phyloP scores from a whole-genome alignment of 1,284 basidiomycete genomes.

The Malassezia vespertilionis region DNA sequence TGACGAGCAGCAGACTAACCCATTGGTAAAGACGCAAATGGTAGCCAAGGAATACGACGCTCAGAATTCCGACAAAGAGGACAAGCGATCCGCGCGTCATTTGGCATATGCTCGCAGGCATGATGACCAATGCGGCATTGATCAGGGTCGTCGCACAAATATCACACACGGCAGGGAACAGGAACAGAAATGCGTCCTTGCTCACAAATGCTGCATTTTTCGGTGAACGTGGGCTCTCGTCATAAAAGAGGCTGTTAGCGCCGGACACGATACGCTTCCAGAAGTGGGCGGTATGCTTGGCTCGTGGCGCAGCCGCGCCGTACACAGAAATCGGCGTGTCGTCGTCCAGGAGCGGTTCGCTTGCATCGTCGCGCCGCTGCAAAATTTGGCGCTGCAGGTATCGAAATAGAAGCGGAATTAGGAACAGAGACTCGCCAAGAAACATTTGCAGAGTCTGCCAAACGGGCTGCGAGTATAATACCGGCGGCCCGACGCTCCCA shows the following conservation, averaged over 20 bases:
- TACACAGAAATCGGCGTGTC: no score
- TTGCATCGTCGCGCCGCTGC: background rate
- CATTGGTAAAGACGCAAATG: slow-evolving; percentile 54
- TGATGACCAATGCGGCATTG: slow-evolving; percentile 88
- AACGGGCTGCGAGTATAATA: slow-evolving; percentile 41
- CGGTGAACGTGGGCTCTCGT: no score
- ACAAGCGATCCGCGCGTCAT: slow-evolving; percentile 96
- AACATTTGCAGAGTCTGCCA: slow-evolving; percentile 49
- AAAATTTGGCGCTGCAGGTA: slow-evolving; percentile 3
- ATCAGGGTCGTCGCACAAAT: slow-evolving; percentile 81
- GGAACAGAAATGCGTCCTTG: slow-evolving; percentile 53
- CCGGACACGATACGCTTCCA: no score
- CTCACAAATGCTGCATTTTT: no score
- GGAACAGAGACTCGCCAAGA: slow-evolving; percentile 47
- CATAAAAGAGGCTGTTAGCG: no score
- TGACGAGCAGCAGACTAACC: slow-evolving; percentile 79
- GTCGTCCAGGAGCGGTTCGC: background rate
- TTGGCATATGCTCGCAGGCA: slow-evolving; percentile 88
- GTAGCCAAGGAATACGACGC: slow-evolving; percentile 72
- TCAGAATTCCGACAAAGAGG: slow-evolving; percentile 85
- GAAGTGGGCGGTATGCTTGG: no score
- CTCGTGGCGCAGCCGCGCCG: no score
- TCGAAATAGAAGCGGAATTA: slow-evolving; percentile 26
- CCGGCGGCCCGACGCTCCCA: slow-evolving; percentile 22
- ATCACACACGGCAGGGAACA: slow-evolving; percentile 76